Conservation (phyloP, 2,329 filamentous ascomycete genomes). For the Aspergillus sp. region DNA sequence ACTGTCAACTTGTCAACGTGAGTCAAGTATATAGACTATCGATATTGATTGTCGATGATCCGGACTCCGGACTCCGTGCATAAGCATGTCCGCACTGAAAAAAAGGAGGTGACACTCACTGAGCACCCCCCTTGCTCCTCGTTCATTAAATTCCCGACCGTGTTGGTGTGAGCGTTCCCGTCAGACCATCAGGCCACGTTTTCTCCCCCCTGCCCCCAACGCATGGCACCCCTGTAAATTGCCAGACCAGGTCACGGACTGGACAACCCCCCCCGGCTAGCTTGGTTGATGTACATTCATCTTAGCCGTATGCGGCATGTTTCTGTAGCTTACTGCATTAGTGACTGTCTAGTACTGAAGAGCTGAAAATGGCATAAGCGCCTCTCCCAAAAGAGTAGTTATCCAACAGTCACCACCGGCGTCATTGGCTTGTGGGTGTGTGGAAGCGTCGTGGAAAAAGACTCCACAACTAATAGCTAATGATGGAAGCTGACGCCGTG, state of each 20-base stretch:
- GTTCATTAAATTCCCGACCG: neutral
- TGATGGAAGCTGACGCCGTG: neutral
- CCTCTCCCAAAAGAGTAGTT: constrained; percentile 3
- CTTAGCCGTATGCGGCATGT: neutral
- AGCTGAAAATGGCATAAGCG: constrained; percentile 3
- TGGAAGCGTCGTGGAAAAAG: constrained; percentile 1
- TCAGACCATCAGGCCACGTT: constrained; percentile 11
- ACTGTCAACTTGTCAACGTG: neutral
- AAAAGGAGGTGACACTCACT: neutral
- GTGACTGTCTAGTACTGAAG: neutral
- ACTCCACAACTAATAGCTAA: neutral
- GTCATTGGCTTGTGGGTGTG: neutral
- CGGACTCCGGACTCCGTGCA: neutral
- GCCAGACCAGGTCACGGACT: neutral
- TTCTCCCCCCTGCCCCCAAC: neutral
- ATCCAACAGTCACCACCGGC: constrained; percentile 1
- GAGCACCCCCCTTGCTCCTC: neutral
- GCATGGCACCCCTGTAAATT: constrained; percentile 10
- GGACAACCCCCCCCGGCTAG: neutral
- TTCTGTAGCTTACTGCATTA: neutral
- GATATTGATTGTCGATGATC: neutral
- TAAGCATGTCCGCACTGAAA: neutral
- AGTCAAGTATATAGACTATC: neutral
- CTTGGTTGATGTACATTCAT: neutral
- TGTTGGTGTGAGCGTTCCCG: neutral